Evolutionary conservation across 2,329 filamentous ascomycete species (phyloP).

Genomic region (Truncatella angustata): DNA sequence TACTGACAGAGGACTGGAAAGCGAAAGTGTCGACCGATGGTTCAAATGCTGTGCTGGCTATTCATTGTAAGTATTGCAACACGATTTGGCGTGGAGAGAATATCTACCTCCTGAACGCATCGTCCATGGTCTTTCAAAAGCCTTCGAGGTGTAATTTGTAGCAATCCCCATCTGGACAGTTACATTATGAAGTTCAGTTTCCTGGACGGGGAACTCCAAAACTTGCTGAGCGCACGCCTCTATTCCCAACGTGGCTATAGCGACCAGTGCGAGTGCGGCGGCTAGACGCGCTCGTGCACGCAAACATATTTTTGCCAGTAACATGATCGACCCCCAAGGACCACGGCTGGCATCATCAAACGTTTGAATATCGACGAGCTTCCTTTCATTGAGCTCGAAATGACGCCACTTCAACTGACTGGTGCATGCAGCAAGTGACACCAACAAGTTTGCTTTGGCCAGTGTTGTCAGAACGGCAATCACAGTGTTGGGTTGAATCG

Average conservation of each 20-base stretch:
- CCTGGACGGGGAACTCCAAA: constrained; percentile 6
- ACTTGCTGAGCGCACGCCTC: constrained; percentile 17
- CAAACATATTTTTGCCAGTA: constrained; percentile 4
- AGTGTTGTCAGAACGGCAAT: constrained; percentile 31
- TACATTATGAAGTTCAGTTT: background rate
- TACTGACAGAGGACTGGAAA: too few relatives aligned
- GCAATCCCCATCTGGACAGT: background rate
- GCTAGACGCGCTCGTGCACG: background rate
- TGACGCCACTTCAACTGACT: constrained; percentile 35
- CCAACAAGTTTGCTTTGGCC: constrained; percentile 27
- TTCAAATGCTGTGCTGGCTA: too few relatives aligned
- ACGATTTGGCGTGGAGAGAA: too few relatives aligned
- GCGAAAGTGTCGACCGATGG: too few relatives aligned
- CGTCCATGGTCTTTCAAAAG: constrained; percentile 5
- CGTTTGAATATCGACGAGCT: constrained; percentile 22
- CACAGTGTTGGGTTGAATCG: constrained; percentile 29
- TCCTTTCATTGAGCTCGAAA: constrained; percentile 16
- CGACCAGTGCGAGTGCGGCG: constrained; percentile 8
- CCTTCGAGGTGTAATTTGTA: background rate
- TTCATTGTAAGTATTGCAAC: too few relatives aligned
- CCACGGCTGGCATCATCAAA: constrained; percentile 29
- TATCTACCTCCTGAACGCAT: too few relatives aligned
- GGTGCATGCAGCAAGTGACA: constrained; percentile 28
- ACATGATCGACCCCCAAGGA: constrained; percentile 19
- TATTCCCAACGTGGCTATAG: constrained; percentile 11